phyloP scores from a whole-genome alignment of 2,329 filamentous ascomycete species.

The Alternaria arborescens region DNA sequence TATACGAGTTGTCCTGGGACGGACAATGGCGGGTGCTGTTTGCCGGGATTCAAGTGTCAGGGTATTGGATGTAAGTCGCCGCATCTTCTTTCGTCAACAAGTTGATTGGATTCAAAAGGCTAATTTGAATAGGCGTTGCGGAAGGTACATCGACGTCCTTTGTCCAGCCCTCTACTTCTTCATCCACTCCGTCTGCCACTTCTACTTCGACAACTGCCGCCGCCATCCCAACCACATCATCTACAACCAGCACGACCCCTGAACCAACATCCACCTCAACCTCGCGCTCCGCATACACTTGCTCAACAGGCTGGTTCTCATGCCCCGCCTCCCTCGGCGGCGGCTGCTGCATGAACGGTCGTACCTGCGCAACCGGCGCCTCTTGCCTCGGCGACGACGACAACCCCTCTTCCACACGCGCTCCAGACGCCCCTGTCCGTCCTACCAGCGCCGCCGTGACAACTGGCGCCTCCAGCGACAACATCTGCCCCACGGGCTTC shows the following conservation, averaged over 20 bases:
- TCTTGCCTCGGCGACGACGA: constrained; percentile 48
- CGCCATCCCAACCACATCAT: constrained; percentile 48
- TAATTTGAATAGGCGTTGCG: constrained; percentile 35
- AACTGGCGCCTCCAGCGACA: constrained; percentile 63
- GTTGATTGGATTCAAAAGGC: not conserved
- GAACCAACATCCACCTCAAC: constrained; percentile 15
- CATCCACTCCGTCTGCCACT: constrained; percentile 8
- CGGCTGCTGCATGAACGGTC: constrained; percentile 59
- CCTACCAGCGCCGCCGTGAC: constrained; percentile 54
- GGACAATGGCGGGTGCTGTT: constrained; percentile 78
- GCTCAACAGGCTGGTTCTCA: constrained; percentile 56
- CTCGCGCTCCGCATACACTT: constrained; percentile 42
- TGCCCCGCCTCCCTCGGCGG: constrained; percentile 58
- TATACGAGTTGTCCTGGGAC: constrained; percentile 71
- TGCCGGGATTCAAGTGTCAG: constrained; percentile 73
- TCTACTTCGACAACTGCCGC: constrained; percentile 49
- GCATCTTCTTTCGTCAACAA: fast-evolving
- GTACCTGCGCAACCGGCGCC: constrained; percentile 52
- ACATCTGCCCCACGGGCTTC: constrained; percentile 83
- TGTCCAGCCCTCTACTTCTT: constrained; percentile 33
- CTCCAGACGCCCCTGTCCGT: constrained; percentile 53
- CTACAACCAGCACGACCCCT: constrained; percentile 17
- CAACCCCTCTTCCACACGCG: constrained; percentile 43
- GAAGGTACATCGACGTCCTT: constrained; percentile 42
- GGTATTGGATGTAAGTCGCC: constrained; percentile 72